Conservation (phyloP, 495 filamentous ascomycete species). For the Parachaetomium inaequale region DNA sequence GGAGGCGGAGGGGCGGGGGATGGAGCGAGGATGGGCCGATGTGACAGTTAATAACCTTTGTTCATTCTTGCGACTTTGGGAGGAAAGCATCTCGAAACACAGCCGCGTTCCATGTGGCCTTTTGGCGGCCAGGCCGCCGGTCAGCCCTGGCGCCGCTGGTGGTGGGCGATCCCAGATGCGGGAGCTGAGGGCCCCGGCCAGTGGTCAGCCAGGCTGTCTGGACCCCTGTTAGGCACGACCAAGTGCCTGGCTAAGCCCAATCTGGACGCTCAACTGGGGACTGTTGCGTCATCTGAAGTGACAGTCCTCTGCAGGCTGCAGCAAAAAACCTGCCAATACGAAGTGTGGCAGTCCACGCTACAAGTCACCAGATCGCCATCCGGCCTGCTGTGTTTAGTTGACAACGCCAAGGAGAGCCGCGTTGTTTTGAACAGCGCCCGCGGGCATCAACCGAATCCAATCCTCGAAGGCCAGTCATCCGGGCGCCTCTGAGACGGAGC, state of each 20-base stretch:
- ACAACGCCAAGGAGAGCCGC: neutral
- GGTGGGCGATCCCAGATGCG: neutral
- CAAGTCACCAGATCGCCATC: neutral
- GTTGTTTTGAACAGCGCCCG: too few species aligned
- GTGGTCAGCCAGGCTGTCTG: neutral
- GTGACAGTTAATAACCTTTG: neutral
- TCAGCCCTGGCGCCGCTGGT: neutral
- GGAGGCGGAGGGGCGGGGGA: neutral
- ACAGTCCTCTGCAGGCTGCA: conserved; percentile 2
- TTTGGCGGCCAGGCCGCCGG: neutral
- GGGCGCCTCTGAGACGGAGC: too few species aligned
- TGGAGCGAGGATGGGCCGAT: neutral
- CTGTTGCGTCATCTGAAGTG: conserved; percentile 9
- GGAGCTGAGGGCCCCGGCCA: neutral
- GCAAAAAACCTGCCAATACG: neutral
- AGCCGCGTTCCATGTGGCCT: conserved; percentile 6
- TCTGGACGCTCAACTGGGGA: neutral
- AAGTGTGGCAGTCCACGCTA: neutral
- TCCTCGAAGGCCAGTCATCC: neutral
- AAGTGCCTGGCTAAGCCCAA: conserved; percentile 17
- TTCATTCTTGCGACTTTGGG: neutral
- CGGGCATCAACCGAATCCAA: too few species aligned
- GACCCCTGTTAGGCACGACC: conserved; percentile 7
- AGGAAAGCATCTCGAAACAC: conserved; percentile 10
- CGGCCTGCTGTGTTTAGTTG: neutral